Conservation (phyloP, 371 early-diverging fungal species). For the Rhizopus sp. region DNA sequence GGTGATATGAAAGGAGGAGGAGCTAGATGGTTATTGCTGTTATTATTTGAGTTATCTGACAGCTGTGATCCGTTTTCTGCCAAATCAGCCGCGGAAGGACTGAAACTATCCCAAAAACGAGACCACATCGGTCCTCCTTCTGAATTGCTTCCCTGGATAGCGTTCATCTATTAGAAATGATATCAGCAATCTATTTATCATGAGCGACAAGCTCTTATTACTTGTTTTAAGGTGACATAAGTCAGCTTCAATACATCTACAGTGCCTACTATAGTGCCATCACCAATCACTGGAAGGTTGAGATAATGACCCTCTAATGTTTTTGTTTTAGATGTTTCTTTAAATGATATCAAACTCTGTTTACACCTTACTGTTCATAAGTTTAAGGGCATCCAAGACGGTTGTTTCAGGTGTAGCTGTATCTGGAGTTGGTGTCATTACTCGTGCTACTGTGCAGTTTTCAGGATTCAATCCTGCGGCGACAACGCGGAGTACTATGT, state of each 20-base stretch:
- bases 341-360: neutral
- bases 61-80: conserved; percentile 44
- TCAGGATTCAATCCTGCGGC: conserved; percentile 88
- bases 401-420: conserved; percentile 75
- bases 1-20: conserved; percentile 34
- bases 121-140: conserved; percentile 52
- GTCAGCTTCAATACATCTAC: conserved; percentile 93
- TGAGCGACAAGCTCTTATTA: neutral
- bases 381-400: conserved; percentile 89
- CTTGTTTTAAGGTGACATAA: conserved; percentile 59
- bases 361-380: conserved; percentile 73
- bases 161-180: conserved; percentile 27
- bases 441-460: conserved; percentile 86
- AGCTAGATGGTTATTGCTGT: conserved; percentile 19
- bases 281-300: conserved; percentile 92
- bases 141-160: conserved; percentile 44
- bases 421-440: conserved; percentile 97
- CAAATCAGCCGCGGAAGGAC: conserved; percentile 42
- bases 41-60: conserved; percentile 30
- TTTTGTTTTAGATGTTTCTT: neutral
- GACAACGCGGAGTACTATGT: conserved; percentile 91
- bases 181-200: neutral
- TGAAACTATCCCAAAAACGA: conserved; percentile 53
- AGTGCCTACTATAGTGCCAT: conserved; percentile 75
- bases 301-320: conserved; percentile 70